Evolutionary conservation across 352 stramenopile species (phyloP), one percentile per base, ranked within the genome.

Genomic region (Globisporangium splendens): DNA sequence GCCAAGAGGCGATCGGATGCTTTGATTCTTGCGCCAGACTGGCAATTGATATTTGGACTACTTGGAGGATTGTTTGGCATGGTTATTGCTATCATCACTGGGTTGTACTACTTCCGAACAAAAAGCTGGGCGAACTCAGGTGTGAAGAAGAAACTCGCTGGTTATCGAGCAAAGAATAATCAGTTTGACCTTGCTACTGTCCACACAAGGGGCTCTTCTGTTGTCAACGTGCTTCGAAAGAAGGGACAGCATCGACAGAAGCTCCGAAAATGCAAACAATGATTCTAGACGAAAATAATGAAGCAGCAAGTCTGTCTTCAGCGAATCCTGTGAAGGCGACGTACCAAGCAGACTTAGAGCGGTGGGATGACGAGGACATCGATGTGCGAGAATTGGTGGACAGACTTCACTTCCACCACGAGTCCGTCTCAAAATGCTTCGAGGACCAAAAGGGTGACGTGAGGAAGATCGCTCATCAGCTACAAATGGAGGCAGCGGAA

Each of bases 21-120:
- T 20, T 73, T 97, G 46, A 93, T 97, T 15, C 69, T 97, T 24
- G 82, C 83, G n/a, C 88, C 89, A 4, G 83, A 97, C 63, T 97
- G 91, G 91, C 68, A 62, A 0, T 71, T 97, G 3, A 89, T 97
- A 33, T 59, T 80, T 0, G 84, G 83, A 0, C 50, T 97, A 1
- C 62, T 97, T 0, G 72, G 75, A 5, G 89, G 86, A 0, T 63
- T 97, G 3, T 75, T 96, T 15, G 81, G 72, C 0, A 77, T 96
- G 49, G 72, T 97, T 0, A 62, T 78, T 2, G 66, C 79, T 8
- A 67, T 97, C 10, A 95, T 95, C 50, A 72, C 62, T 15, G 82
- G 80, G 4, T 54, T 95, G 14, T 93, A 93, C 62, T 90, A 88
- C 69, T 93, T 95, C 61, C 86, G 84, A 3, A 81, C 72, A 12